Base-by-base conservation (phyloP, 2,329 filamentous ascomycete species). In the Cladobotryum protrusum region DNA sequence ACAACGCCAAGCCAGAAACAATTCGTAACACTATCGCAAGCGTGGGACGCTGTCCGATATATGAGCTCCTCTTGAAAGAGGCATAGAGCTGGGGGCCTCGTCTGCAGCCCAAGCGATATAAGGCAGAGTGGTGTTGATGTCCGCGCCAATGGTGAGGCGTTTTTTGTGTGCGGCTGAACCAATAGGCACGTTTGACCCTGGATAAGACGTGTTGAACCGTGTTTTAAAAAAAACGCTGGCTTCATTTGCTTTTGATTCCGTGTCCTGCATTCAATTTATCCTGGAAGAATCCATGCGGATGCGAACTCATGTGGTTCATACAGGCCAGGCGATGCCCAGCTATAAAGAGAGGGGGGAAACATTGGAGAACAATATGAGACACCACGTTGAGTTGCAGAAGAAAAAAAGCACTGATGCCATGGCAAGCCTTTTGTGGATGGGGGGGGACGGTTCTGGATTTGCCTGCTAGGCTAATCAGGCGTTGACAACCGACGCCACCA, bases 61-160 rank as follows among this genome's bases (percentile, higher is more conserved):
- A 20, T n/a, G 24, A n/a, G 44, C 33, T 29, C 15, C 43, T 37
- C 17, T 17, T 24, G 18, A 11, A 34, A 29, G 43, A 50, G 24
- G 48, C 18, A 20, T 33, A 51, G 32, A 36, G 9, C 19, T 32
- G 36, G 39, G 37, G 49, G 20, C 36, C 32, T 24, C 42, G 19
- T 42, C 41, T 51, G 49, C 49, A 51, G 43, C 12, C 42, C 41
- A 50, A 43, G 48, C 48, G 48, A 50, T 20, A 39, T 44, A 34
- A 41, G 32, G 40, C 13, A 48, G 32, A 39, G 47, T 35, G 45
- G 39, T 37, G 39, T 32, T 48, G 14, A 17, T n/a, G 44, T n/a
- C 17, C 33, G 40, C 9, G 43, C 49, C 46, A 51, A 40, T 33
- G 36, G 42, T n/a, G 33, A 33, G 33, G 45, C 49, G 19, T 18